Base-by-base conservation (phyloP, 176 grass and related monocot genomes). In the Aegilops longissima region DNA sequence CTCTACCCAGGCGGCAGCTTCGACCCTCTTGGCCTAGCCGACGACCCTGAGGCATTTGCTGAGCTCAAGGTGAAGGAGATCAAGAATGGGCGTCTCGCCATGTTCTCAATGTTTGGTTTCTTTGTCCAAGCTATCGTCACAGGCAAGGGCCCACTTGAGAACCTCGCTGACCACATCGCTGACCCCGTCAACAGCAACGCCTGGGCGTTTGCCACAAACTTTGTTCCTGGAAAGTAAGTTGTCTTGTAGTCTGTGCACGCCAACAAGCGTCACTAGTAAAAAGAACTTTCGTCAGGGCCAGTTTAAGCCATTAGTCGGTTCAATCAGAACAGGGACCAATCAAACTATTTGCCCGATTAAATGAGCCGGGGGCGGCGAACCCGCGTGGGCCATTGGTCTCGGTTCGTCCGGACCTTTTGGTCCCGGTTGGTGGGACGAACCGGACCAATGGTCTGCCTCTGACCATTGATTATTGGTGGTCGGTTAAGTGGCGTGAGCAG, bases 11-110 rank as follows among this genome's bases (percentile, higher is more conserved):
- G 70, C 1, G 21, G 70, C 10, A 73, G 70, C 70, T 73, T 73
- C 5, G 70, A 73, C 36, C 70, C 70, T 73, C 70, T 73, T 0
- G 70, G 70, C 2, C 5, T 73, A 12, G 70, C 70, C 5, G 70
- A 73, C 0, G 70, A 73, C 21, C 70, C 70, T 0, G 70, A 73
- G 21, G 20, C 70, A 3, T 73, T 73, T 0, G 38, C 38, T 2
- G 70, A 73, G 36, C 70, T 73, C 39, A 73, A 73, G 70, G 70
- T 73, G 38, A 73, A 73, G 38, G 70, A 73, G 10, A 21, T 73
- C 36, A 73, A 73, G 70, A 73, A 73, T 2, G 70, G 70, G 6
- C 70, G 70, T 5, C 38, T 73, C 0, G 70, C 70, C 38, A 73
- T 73, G 70, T 73, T 73, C 38, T 73, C 38, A 12, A 73, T 73